Base-by-base conservation (phyloP, 1,139 yeast species). In the Pneumocystis jirovecii region DNA sequence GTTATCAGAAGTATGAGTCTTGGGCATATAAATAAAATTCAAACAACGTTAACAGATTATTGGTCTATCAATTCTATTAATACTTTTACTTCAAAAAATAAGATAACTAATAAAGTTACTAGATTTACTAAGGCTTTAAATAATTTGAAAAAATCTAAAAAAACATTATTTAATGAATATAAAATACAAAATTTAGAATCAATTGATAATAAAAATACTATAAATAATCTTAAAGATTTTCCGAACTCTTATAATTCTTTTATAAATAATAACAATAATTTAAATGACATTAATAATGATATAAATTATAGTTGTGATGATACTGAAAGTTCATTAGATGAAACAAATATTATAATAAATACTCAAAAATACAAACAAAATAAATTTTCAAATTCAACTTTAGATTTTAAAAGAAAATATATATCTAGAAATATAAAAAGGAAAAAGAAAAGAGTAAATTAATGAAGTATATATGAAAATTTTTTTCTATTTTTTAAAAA, bases 1-100 rank as follows among this genome's bases (percentile, higher is more conserved):
- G 83, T 95, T 67, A 85, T 95, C 25, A 81, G 85, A 70, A 93
- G 86, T 70, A 81, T 90, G 77, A 89, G 89, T 79, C 68, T 68
- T 63, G 68, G 66, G 65, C 64, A 64, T 25, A 71, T 70, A 42
- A 82, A 81, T 68, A 84, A 85, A 0, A 78, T 81, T 21, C 89
- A 85, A 70, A 76, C 82, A 1, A 83, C 84, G 0, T 73, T 85
- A 62, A 81, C 80, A 1, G 87, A 83, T 70, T 85, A 85, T 71
- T 85, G 83, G 50, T 29, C 50, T 31, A 68, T 65, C 8, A 57
- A 63, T 29, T 63, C 66, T 15, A 66, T 64, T 12, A 65, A 63
- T 3, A 65, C 64, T 4, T 60, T 60, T 60, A 25, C 10, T 39
- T 42, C 61, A 31, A 12, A 42, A 31, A 10, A 7, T 19, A 40